Evolutionary conservation across 768 basidiomycete species (phyloP).

Genomic region (Lactarius trivialis): DNA sequence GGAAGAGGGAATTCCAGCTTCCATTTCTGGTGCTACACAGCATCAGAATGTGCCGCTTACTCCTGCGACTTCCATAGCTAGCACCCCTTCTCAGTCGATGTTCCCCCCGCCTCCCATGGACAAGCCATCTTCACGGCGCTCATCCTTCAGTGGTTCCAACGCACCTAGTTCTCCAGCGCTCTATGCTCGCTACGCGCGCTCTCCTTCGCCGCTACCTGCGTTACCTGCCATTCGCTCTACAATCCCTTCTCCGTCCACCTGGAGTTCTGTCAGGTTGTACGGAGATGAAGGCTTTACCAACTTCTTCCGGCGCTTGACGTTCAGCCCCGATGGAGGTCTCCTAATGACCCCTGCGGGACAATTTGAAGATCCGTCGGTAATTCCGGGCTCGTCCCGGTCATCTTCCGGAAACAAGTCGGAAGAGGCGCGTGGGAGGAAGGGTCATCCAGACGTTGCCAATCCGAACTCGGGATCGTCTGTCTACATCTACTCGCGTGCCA

Average conservation of each 20-base stretch:
- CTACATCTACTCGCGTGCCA: conserved; percentile 93
- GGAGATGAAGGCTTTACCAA: conserved; percentile 94
- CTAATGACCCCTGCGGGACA: conserved; percentile 94
- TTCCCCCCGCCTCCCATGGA: conserved; percentile 65
- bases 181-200: conserved; percentile 65
- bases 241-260: conserved; percentile 43
- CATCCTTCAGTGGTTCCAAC: conserved; percentile 72
- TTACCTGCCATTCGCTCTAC: conserved; percentile 84
- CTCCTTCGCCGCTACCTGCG: conserved; percentile 86
- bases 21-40: conserved; percentile 27
- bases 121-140: conserved; percentile 53
- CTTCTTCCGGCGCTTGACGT: conserved; percentile 91
- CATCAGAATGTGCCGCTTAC: conserved; percentile 44
- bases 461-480: conserved; percentile 54
- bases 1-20: conserved; percentile 39
- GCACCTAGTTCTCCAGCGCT: conserved; percentile 63
- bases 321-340: conserved; percentile 91
- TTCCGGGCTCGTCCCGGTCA: conserved; percentile 32
- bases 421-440: conserved; percentile 48
- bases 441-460: conserved; percentile 38
- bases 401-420: conserved; percentile 34
- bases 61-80: conserved; percentile 61
- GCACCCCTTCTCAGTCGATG: conserved; percentile 52
- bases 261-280: conserved; percentile 75
- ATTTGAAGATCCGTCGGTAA: conserved; percentile 83